phyloP scores from a whole-genome alignment of 106 monocot species.

The Dendrobium huoshanense region DNA sequence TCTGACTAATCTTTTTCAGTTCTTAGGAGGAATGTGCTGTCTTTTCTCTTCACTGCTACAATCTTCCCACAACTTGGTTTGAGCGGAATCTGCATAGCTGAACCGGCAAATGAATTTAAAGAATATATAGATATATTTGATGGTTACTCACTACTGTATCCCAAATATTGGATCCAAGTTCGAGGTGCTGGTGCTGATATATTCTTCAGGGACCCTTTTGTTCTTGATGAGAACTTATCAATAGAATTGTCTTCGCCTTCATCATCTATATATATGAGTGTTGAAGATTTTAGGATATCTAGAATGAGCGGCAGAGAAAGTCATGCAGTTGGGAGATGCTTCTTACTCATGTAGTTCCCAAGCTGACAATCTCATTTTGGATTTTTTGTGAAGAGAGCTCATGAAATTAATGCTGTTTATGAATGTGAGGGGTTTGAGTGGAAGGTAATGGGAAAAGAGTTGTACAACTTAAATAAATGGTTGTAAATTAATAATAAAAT shows the following conservation, averaged over 20 bases:
- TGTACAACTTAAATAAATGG: too few species aligned
- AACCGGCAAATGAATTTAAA: constrained; percentile 40
- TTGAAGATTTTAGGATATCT: constrained; percentile 86
- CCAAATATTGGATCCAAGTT: constrained; percentile 87
- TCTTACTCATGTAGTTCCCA: too few species aligned
- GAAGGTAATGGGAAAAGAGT: too few species aligned
- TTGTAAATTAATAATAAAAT: too few species aligned
- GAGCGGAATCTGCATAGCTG: constrained; percentile 27
- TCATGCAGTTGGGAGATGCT: too few species aligned
- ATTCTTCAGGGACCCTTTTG: constrained; percentile 80
- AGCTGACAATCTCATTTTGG: too few species aligned
- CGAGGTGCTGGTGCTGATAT: constrained; percentile 88
- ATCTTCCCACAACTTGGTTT: constrained; percentile 25
- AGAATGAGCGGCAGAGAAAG: constrained; percentile 63
- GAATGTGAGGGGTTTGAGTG: too few species aligned
- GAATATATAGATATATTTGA: constrained; percentile 81
- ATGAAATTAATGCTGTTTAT: too few species aligned
- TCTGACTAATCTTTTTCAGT: constrained; percentile 25
- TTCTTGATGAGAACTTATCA: constrained; percentile 92
- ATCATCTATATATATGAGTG: constrained; percentile 68
- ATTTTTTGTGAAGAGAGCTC: too few species aligned
- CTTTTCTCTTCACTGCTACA: constrained; percentile 41
- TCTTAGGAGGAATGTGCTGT: constrained; percentile 66
- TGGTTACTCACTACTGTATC: constrained; percentile 84
- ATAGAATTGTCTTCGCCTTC: constrained; percentile 93